Evolutionary conservation across 2,329 filamentous ascomycete species (phyloP).

Genomic region (Cordyceps cateniannulata): DNA sequence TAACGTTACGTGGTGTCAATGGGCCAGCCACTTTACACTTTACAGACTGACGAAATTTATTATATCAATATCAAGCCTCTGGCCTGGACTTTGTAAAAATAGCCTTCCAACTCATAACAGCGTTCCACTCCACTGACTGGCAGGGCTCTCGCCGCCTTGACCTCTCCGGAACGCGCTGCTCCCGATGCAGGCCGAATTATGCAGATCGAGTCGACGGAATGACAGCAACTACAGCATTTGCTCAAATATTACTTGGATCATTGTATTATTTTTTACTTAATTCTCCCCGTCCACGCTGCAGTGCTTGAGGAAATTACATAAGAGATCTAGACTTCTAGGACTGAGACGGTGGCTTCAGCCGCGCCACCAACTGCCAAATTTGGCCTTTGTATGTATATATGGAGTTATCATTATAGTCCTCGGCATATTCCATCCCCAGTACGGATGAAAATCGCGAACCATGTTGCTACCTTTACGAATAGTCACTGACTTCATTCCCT

Average conservation of each 20-base stretch:
- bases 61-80: too few relatives aligned
- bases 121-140: neutral
- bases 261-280: neutral
- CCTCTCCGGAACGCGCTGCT: slow-evolving; percentile 1
- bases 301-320: neutral
- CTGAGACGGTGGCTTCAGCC: neutral
- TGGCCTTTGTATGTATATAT: neutral
- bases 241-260: neutral
- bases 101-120: neutral
- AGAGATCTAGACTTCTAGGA: neutral
- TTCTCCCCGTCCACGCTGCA: too few relatives aligned
- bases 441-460: too few relatives aligned
- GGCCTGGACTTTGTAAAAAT: neutral
- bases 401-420: neutral
- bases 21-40: too few relatives aligned
- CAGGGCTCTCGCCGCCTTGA: neutral
- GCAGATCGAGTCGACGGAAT: neutral
- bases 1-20: too few relatives aligned
- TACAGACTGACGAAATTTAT: neutral
- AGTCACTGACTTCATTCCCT: neutral
- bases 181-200: neutral
- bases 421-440: too few relatives aligned
- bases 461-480: too few relatives aligned
- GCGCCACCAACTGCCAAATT: neutral
- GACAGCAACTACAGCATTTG: neutral